Conservation (phyloP, 768 basidiomycete genomes). For the Ramaria sp. region DNA sequence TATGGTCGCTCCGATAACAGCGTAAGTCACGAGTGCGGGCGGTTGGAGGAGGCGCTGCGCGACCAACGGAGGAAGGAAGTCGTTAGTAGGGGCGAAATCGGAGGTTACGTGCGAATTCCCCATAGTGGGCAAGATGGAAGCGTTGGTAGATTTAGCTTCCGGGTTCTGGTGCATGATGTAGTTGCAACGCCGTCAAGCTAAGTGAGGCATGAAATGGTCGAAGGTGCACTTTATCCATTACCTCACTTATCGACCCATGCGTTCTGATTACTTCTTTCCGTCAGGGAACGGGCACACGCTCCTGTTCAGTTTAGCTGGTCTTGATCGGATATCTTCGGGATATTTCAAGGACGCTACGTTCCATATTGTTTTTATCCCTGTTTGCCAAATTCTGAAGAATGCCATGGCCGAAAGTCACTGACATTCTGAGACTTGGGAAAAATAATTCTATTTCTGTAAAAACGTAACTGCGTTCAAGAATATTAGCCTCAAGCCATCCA, state of each 20-base stretch:
- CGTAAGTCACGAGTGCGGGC: conserved; percentile 12
- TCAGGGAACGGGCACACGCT: too few species aligned
- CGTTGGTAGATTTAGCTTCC: conserved; percentile 15
- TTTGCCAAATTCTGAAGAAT: neutral
- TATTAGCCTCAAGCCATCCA: neutral
- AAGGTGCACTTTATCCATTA: too few species aligned
- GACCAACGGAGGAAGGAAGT: conserved; percentile 15
- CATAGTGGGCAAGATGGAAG: conserved; percentile 9
- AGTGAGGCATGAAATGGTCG: neutral
- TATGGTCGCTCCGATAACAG: neutral
- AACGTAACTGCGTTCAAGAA: neutral
- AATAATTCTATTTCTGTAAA: neutral
- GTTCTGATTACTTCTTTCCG: too few species aligned
- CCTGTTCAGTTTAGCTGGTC: too few species aligned
- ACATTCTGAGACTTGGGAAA: neutral
- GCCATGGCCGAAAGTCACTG: neutral
- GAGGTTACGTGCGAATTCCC: conserved; percentile 22
- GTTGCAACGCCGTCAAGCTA: neutral
- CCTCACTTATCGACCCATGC: too few species aligned
- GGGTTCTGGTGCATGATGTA: conserved; percentile 12
- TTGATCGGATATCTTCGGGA: too few species aligned
- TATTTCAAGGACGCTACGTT: too few species aligned
- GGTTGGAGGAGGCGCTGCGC: conserved; percentile 11
- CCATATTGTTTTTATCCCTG: neutral
- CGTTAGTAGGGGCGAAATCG: conserved; percentile 14